A percentile compares a stretch with the other conserved stretches of the same genome.
Evolutionary conservation across 371 early-diverging fungal species (phyloP).

Genomic region (Phascolomyces articulosus): DNA sequence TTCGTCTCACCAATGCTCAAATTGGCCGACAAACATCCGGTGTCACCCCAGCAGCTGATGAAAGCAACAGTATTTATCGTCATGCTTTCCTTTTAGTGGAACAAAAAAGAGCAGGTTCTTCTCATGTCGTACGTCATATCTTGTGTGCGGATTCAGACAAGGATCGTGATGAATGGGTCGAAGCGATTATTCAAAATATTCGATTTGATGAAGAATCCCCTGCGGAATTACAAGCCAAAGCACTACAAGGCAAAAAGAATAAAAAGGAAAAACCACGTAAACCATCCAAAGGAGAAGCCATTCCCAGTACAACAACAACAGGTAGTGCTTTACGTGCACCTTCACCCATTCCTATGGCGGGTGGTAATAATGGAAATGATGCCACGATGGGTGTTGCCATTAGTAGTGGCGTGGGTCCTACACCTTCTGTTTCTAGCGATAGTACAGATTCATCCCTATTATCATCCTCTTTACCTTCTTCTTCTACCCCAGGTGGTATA

Average conservation of each 20-base stretch:
- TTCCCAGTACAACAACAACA: not conserved
- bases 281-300: conserved; percentile 37
- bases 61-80: conserved; percentile 65
- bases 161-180: conserved; percentile 91
- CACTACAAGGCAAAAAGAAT: conserved; percentile 14
- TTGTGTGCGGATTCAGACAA: conserved; percentile 88
- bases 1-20: conserved; percentile 52
- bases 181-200: conserved; percentile 60
- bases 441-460: conserved; percentile 25
- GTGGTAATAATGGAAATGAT: not conserved
- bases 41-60: conserved; percentile 26
- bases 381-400: conserved; percentile 23
- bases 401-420: conserved; percentile 15
- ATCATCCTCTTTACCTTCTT: conserved; percentile 19
- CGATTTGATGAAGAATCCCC: conserved; percentile 28
- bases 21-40: conserved; percentile 48
- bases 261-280: conserved; percentile 38
- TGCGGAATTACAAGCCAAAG: conserved; percentile 1
- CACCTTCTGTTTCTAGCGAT: conserved; percentile 22
- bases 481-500: not conserved
- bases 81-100: conserved; percentile 85
- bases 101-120: conserved; percentile 63
- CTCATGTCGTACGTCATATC: conserved; percentile 70
- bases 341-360: not conserved
- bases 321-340: conserved; percentile 16